These are phyloP conservation scores for Epichloe typhina DNA, from an alignment of 2,329 filamentous ascomycete genomes.

Conservation along the genomic window DNA sequence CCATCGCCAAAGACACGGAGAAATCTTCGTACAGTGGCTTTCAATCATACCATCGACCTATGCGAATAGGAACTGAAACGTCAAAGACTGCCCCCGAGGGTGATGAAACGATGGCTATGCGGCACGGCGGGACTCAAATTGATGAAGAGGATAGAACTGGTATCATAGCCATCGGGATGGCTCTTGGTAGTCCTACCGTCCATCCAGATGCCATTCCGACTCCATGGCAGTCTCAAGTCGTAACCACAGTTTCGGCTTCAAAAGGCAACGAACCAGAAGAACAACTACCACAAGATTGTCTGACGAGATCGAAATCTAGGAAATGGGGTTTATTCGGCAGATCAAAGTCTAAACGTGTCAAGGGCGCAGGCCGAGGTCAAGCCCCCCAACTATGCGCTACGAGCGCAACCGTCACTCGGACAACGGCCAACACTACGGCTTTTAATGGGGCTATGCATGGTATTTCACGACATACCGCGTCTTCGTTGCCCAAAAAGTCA, in stretches of 20 bases:
- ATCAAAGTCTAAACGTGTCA: slow-evolving; percentile 22
- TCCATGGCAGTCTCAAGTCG: slow-evolving; percentile 16
- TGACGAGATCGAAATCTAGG: slow-evolving; percentile 33
- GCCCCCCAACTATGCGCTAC: slow-evolving; percentile 3
- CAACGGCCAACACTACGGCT: neutral
- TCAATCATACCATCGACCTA: neutral
- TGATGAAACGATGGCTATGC: neutral
- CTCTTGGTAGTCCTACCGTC: slow-evolving; percentile 54
- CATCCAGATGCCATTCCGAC: slow-evolving; percentile 16
- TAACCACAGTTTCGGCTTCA: slow-evolving; percentile 13
- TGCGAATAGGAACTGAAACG: neutral
- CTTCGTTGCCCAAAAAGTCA: neutral
- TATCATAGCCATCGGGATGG: slow-evolving; percentile 53
- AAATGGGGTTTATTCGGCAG: slow-evolving; percentile 47
- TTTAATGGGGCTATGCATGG: neutral
- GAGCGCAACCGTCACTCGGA: neutral
- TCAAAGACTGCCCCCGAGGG: slow-evolving; percentile 27
- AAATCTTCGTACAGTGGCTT: neutral
- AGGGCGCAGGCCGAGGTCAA: slow-evolving; percentile 5
- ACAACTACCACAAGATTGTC: slow-evolving; percentile 8
- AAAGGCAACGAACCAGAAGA: slow-evolving; percentile 8
- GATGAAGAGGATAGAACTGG: slow-evolving; percentile 18
- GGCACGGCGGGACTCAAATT: slow-evolving; percentile 7
- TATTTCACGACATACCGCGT: neutral
- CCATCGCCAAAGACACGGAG: neutral